These are phyloP conservation scores for Neurospora sp. DNA, from an alignment of 2,329 filamentous ascomycete species.

Conservation along the genomic window DNA sequence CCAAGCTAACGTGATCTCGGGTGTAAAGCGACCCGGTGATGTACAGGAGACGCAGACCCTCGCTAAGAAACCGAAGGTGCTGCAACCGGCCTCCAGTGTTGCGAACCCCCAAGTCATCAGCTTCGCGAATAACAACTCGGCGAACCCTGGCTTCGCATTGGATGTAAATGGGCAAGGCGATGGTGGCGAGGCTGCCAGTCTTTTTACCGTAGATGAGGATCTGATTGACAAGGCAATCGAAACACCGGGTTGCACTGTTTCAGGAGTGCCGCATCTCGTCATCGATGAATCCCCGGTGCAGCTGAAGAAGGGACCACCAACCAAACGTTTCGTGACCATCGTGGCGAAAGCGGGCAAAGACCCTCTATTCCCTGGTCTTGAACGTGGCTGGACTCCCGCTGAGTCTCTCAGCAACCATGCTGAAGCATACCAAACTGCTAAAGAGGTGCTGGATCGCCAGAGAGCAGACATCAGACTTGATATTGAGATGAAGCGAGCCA, in stretches of 20 bases:
- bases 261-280: slow-evolving; percentile 15
- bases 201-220: slow-evolving; percentile 1
- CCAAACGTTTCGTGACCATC: slow-evolving; percentile 16
- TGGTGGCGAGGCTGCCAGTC: neutral
- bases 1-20: slow-evolving; percentile 2
- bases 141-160: neutral
- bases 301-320: slow-evolving; percentile 15
- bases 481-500: slow-evolving; percentile 13
- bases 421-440: slow-evolving; percentile 13
- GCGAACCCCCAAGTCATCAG: neutral
- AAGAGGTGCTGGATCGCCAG: slow-evolving; percentile 11
- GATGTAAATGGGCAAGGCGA: neutral
- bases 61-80: slow-evolving; percentile 14
- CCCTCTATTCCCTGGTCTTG: slow-evolving; percentile 13
- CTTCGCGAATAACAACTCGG: slow-evolving; percentile 7
- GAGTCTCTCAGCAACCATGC: slow-evolving; percentile 17
- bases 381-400: slow-evolving; percentile 14
- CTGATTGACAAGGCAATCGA: slow-evolving; percentile 6
- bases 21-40: slow-evolving; percentile 10
- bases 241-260: slow-evolving; percentile 5
- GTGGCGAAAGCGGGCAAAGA: slow-evolving; percentile 13
- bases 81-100: neutral
- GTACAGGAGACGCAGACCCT: slow-evolving; percentile 2
- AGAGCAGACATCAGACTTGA: slow-evolving; percentile 14
- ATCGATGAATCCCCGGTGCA: slow-evolving; percentile 12